Conservation (phyloP, 1,284 basidiomycete species). For the Ceratobasidium sp. region DNA sequence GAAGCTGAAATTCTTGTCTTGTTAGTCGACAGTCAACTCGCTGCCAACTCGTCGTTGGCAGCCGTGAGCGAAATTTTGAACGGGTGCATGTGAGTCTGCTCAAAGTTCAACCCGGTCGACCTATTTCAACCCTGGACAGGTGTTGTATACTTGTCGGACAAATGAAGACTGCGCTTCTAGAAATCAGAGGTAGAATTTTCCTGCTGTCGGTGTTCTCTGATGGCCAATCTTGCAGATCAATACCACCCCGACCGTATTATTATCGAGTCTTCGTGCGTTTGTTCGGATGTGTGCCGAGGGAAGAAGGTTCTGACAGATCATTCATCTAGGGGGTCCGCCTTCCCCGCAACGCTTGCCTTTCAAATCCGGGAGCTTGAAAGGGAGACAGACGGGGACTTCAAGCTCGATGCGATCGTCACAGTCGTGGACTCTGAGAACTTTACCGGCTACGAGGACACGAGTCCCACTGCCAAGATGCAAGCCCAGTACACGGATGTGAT, state of each 20-base stretch:
- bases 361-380: conserved; percentile 87
- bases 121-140: conserved; percentile 55
- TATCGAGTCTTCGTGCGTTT: conserved; percentile 84
- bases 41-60: conserved; percentile 77
- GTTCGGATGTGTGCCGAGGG: conserved; percentile 11
- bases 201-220: not conserved
- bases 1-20: conserved; percentile 47
- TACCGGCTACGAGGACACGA: conserved; percentile 85
- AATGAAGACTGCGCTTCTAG: conserved; percentile 85
- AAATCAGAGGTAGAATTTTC: conserved; percentile 70
- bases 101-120: not conserved
- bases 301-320: not conserved
- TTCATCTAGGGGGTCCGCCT: conserved; percentile 74
- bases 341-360: conserved; percentile 88
- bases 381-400: conserved; percentile 74
- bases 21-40: conserved; percentile 84
- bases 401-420: conserved; percentile 86
- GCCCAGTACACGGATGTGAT: conserved; percentile 92
- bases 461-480: conserved; percentile 87
- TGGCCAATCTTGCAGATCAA: conserved; percentile 62
- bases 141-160: conserved; percentile 91
- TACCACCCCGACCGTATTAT: conserved; percentile 86
- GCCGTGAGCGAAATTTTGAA: conserved; percentile 91
- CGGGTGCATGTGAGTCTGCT: conserved; percentile 77
- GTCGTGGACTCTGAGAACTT: conserved; percentile 92